Conservation (phyloP, 345 rosid species). For the Adansonia digitata region DNA sequence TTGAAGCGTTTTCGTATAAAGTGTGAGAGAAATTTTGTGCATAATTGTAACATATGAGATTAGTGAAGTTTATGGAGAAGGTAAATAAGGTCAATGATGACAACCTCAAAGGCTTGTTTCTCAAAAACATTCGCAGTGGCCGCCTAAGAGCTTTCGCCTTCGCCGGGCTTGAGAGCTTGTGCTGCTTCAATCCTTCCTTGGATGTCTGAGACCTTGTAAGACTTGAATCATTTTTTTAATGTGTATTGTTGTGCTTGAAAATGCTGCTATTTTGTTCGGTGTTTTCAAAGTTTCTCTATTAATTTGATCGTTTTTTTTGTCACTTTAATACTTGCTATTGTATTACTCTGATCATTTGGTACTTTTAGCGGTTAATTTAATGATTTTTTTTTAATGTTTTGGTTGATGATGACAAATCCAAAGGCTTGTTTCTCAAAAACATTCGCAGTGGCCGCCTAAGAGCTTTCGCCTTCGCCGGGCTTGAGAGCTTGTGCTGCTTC, state of each 20-base stretch:
- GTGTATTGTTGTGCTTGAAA: not conserved
- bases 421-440: slow-evolving; percentile 57
- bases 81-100: not conserved
- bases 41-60: no score
- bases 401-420: slow-evolving; percentile 1
- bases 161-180: slow-evolving; percentile 27
- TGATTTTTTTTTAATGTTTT: not conserved
- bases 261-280: not conserved
- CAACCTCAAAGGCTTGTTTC: slow-evolving; percentile 41
- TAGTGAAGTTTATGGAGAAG: no score
- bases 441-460: slow-evolving; percentile 61
- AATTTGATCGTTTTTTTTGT: not conserved
- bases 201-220: not conserved
- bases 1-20: no score
- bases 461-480: slow-evolving; percentile 48
- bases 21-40: no score
- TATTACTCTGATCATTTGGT: not conserved
- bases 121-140: slow-evolving; percentile 67
- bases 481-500: slow-evolving; percentile 39
- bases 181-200: slow-evolving; percentile 34
- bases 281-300: not conserved
- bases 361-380: no score
- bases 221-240: not conserved
- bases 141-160: slow-evolving; percentile 51
- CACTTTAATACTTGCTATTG: not conserved